phyloP scores from a whole-genome alignment of 2,329 filamentous ascomycete species.

The Penicillium sp. region DNA sequence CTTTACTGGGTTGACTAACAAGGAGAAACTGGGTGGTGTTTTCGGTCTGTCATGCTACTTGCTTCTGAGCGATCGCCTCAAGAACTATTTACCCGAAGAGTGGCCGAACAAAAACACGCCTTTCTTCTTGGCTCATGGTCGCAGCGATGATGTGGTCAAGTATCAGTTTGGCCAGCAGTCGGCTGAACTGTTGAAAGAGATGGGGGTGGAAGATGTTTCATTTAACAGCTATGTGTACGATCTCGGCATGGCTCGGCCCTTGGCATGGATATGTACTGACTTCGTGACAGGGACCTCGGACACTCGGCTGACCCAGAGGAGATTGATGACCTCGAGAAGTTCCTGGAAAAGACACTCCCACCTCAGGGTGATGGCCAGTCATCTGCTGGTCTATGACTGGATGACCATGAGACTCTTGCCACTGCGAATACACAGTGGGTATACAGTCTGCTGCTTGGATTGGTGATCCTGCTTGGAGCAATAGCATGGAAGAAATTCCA shows the following conservation, averaged over 20 bases:
- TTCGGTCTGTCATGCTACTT: conserved; percentile 80
- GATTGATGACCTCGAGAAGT: conserved; percentile 71
- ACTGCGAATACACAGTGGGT: conserved; percentile 6
- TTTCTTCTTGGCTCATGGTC: conserved; percentile 86
- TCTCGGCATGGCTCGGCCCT: neutral
- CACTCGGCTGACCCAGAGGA: conserved; percentile 74
- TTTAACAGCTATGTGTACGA: conserved; percentile 67
- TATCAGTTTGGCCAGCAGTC: conserved; percentile 64
- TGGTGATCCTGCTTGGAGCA: conserved; percentile 21
- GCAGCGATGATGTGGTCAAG: conserved; percentile 65
- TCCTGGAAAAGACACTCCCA: conserved; percentile 51
- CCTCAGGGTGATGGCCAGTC: conserved; percentile 35
- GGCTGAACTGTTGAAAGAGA: conserved; percentile 58
- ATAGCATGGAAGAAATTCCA: conserved; percentile 17
- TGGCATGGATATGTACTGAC: neutral
- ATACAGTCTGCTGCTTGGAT: conserved; percentile 20
- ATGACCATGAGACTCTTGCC: conserved; percentile 5
- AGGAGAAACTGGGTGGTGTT: conserved; percentile 75
- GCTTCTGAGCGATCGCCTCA: conserved; percentile 60
- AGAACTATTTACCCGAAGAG: conserved; percentile 50
- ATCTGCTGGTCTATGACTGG: conserved; percentile 34
- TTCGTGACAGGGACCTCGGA: conserved; percentile 54
- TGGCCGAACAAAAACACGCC: conserved; percentile 68
- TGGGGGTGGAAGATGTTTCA: conserved; percentile 63
- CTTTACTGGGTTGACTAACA: conserved; percentile 68